These are phyloP conservation scores for Immersiporthe knoxdaviesiana DNA, from an alignment of 2,329 filamentous ascomycete species.

Conservation along the genomic window DNA sequence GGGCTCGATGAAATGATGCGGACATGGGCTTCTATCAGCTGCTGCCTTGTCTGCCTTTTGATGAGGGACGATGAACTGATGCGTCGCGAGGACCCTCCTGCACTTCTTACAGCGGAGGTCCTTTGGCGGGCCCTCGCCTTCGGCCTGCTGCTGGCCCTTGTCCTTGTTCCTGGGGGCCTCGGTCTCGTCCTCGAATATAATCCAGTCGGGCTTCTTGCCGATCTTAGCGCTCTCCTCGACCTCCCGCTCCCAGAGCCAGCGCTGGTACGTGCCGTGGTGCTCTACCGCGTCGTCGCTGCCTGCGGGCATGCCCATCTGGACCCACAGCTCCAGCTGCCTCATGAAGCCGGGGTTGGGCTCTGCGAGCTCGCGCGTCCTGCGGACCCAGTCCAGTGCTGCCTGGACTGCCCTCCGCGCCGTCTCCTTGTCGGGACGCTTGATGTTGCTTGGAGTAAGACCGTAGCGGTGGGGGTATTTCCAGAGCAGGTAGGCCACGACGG, in stretches of 20 bases:
- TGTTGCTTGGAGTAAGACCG: constrained; percentile 47
- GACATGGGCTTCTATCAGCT: constrained; percentile 55
- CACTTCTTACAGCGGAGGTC: constrained; percentile 92
- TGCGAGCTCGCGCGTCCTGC: constrained; percentile 72
- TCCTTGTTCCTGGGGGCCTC: constrained; percentile 43
- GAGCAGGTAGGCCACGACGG: constrained; percentile 84
- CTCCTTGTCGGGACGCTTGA: constrained; percentile 44
- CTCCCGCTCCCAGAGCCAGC: constrained; percentile 63
- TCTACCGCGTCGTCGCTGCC: constrained; percentile 58
- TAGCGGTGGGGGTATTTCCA: constrained; percentile 63
- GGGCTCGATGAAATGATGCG: constrained; percentile 89
- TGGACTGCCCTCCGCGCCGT: constrained; percentile 53
- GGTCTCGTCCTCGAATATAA: constrained; percentile 78
- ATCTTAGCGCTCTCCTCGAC: constrained; percentile 65
- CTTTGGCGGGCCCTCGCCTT: constrained; percentile 21
- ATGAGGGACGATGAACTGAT: constrained; percentile 69
- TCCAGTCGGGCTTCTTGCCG: constrained; percentile 78
- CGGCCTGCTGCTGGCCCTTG: too few relatives aligned
- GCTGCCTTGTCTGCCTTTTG: constrained; percentile 40
- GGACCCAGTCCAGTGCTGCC: constrained; percentile 70
- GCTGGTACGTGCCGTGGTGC: constrained; percentile 75
- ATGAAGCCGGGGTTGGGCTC: constrained; percentile 94
- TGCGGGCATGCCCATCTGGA: constrained; percentile 79
- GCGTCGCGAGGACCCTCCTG: constrained; percentile 64
- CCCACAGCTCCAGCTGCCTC: constrained; percentile 83